Evolutionary conservation across 2,329 filamentous ascomycete species (phyloP).

Genomic region (Penicillium sp.): DNA sequence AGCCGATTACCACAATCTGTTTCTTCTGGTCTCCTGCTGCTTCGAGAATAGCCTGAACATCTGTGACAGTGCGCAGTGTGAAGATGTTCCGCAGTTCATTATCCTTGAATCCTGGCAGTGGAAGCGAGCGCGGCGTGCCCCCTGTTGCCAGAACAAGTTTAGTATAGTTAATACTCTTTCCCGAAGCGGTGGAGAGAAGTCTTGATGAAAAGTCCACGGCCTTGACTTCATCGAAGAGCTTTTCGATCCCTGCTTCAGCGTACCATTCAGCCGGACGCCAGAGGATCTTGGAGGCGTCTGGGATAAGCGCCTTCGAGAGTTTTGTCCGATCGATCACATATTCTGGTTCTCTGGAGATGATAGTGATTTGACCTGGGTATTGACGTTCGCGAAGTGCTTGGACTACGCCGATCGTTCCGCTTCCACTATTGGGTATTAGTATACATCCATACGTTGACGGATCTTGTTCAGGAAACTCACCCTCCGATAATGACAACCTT

Average conservation of each 20-base stretch:
- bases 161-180: slow-evolving; percentile 71
- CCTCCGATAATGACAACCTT: slow-evolving; percentile 81
- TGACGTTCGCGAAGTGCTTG: slow-evolving; percentile 81
- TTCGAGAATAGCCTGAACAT: slow-evolving; percentile 73
- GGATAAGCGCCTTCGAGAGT: slow-evolving; percentile 87
- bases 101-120: slow-evolving; percentile 76
- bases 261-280: slow-evolving; percentile 79
- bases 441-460: neutral
- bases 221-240: slow-evolving; percentile 62
- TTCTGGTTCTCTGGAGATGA: slow-evolving; percentile 81
- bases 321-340: slow-evolving; percentile 91
- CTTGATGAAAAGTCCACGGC: slow-evolving; percentile 74
- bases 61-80: slow-evolving; percentile 71
- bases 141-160: slow-evolving; percentile 92
- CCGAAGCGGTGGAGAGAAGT: slow-evolving; percentile 71
- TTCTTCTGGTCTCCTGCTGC: slow-evolving; percentile 76
- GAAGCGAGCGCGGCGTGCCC: slow-evolving; percentile 71
- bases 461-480: slow-evolving; percentile 35
- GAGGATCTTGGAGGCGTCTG: slow-evolving; percentile 74
- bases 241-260: slow-evolving; percentile 59
- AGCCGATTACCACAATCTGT: slow-evolving; percentile 89
- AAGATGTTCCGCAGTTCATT: slow-evolving; percentile 79
- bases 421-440: slow-evolving; percentile 57
- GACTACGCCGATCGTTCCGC: slow-evolving; percentile 75
- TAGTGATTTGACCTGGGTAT: slow-evolving; percentile 74